Conservation (phyloP, 2,329 filamentous ascomycete genomes). For the Diaporthe destruens region DNA sequence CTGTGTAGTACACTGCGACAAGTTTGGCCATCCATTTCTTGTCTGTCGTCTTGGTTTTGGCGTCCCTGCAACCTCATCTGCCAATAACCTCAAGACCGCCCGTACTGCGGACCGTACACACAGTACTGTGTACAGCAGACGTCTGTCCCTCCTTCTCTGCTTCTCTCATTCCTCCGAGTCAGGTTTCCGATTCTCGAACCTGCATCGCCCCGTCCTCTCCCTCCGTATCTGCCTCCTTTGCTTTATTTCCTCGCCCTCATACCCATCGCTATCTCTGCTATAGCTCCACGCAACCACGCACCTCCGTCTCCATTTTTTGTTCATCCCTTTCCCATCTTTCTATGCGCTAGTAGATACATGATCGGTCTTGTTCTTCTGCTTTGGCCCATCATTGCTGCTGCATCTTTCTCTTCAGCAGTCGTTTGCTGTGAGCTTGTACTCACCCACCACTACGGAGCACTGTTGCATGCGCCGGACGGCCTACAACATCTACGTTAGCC, state of each 20-base stretch:
- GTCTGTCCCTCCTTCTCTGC: neutral
- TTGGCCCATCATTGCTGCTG: constrained; percentile 5
- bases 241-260: neutral
- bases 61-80: constrained; percentile 9
- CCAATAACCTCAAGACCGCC: constrained; percentile 9
- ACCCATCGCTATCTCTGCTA: constrained; percentile 13
- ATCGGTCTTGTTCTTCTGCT: constrained; percentile 9
- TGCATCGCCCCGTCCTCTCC: constrained; percentile 19
- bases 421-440: neutral
- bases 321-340: constrained; percentile 13
- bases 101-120: neutral
- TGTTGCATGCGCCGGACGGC: too few species aligned
- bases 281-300: constrained; percentile 3
- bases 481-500: neutral
- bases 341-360: constrained; percentile 13
- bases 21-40: constrained; percentile 6
- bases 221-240: constrained; percentile 12
- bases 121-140: neutral
- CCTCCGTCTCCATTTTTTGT: constrained; percentile 6
- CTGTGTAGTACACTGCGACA: neutral
- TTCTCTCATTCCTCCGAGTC: constrained; percentile 24
- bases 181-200: constrained; percentile 12
- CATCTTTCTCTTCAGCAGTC: neutral
- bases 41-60: constrained; percentile 13
- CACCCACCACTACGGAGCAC: neutral